Conservation (phyloP, 352 stramenopile species). For the Plasmopara halstedii region DNA sequence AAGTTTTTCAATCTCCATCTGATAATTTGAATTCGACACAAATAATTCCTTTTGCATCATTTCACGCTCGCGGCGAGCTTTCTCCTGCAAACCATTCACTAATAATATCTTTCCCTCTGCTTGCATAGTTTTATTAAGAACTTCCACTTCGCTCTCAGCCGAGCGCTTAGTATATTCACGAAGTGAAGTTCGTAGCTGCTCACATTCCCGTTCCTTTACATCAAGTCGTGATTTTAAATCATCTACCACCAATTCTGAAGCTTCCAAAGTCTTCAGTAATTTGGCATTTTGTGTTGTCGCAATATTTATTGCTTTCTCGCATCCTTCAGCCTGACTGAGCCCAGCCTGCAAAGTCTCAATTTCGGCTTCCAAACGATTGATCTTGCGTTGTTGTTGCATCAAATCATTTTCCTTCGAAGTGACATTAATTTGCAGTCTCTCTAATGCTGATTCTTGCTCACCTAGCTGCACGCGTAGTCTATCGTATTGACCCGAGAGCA, state of each 20-base stretch:
- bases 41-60: slow-evolving; percentile 40
- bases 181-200: slow-evolving; percentile 26
- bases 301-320: slow-evolving; percentile 68
- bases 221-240: slow-evolving; percentile 19
- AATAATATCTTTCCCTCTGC: slow-evolving; percentile 28
- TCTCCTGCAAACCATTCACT: slow-evolving; percentile 36
- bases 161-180: slow-evolving; percentile 13
- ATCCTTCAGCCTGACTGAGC: slow-evolving; percentile 42
- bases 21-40: slow-evolving; percentile 30
- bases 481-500: slow-evolving; percentile 62
- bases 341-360: slow-evolving; percentile 46
- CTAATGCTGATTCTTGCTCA: slow-evolving; percentile 50
- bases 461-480: slow-evolving; percentile 57
- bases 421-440: slow-evolving; percentile 49
- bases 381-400: slow-evolving; percentile 36
- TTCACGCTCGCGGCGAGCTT: slow-evolving; percentile 44
- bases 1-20: slow-evolving; percentile 55
- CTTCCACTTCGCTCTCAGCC: slow-evolving; percentile 42
- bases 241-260: slow-evolving; percentile 34
- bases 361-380: slow-evolving; percentile 49
- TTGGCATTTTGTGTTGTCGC: slow-evolving; percentile 67
- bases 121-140: slow-evolving; percentile 39
- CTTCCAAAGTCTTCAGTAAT: slow-evolving; percentile 51
- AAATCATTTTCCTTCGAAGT: slow-evolving; percentile 57
- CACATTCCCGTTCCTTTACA: slow-evolving; percentile 27